Base-by-base conservation (phyloP, 139 green algal genomes). In the Asterochloris erici region DNA sequence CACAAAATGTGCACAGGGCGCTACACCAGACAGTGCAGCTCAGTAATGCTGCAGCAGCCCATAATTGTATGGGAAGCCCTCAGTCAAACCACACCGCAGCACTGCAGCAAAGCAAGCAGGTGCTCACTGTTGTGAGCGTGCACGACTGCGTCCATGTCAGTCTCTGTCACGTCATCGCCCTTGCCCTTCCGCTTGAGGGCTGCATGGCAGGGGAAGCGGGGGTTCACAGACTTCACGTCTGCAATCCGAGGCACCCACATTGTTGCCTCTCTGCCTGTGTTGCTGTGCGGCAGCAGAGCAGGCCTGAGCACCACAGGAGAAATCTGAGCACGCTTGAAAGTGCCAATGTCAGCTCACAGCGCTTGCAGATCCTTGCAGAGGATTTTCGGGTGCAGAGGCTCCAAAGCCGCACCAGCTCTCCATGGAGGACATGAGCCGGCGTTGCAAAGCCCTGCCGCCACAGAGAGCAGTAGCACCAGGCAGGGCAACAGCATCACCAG, bases 121-220 rank as follows among this genome's bases (percentile, higher is more conserved):
- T 54, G 28, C 92, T 89, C 84, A 94, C 92, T 88, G 88, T 98
- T 98, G 89, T 98, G 95, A 24, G 94, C 92, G 24, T 84, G 83
- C 0, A 99, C 90, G 11, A 99, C 95, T 0, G 88, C 74, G 0
- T 96, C 94, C 94, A 99, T 97, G 77, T 98, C 94, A 63, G 95
- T 89, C 85, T 98, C 95, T 12, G 87, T 89, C 60, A 98, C 91
- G 84, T 97, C 96, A 14, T 96, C 93, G 19, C 91, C 95, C 81
- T 99, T 99, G 76, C 92, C 93, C 84, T 99, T 99, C n/a, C 96
- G 89, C 77, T 87, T 87, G 69, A 99, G 82, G 0, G 96, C 93
- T 97, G 91, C 79, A 81, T 12, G 69, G 61, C 21, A 70, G 1
- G 16, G 28, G 23, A 54, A 54, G 38, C 38, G 38, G 38, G 38